Evolutionary conservation across 1,284 basidiomycete genomes (phyloP).

Genomic region (Moesziomyces globuligerus): DNA sequence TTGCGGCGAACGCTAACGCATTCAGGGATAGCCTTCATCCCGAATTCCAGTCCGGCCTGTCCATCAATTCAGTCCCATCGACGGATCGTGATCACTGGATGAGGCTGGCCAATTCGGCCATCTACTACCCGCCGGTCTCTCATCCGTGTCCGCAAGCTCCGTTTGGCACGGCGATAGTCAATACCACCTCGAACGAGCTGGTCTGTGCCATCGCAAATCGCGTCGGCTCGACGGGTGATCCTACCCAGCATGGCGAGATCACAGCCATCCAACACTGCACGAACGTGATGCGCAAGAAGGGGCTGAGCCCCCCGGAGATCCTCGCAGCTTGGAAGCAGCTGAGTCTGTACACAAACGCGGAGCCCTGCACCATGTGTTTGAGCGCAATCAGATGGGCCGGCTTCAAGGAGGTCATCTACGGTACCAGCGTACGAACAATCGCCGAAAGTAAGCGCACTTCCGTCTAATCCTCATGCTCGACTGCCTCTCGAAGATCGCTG

Average conservation of each 20-base stretch:
- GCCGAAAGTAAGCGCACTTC: slow-evolving; percentile 45
- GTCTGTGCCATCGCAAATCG: slow-evolving; percentile 53
- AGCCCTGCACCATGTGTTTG: slow-evolving; percentile 59
- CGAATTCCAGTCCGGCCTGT: slow-evolving; percentile 46
- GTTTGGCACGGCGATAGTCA: slow-evolving; percentile 44
- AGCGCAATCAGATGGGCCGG: slow-evolving; percentile 56
- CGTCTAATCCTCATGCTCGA: no score
- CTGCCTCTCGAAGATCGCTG: no score
- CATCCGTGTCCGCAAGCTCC: slow-evolving; percentile 43
- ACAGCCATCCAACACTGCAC: slow-evolving; percentile 49
- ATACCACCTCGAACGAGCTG: slow-evolving; percentile 56
- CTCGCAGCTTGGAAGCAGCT: slow-evolving; percentile 47
- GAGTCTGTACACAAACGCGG: slow-evolving; percentile 50
- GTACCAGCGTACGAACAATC: slow-evolving; percentile 51
- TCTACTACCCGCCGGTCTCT: slow-evolving; percentile 26
- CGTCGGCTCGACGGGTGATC: slow-evolving; percentile 55
- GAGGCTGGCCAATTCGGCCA: slow-evolving; percentile 35
- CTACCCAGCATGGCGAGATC: slow-evolving; percentile 55
- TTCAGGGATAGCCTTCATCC: slow-evolving; percentile 30
- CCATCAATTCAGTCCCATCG: slow-evolving; percentile 43
- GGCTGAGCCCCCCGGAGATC: slow-evolving; percentile 45
- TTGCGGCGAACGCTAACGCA: not conserved
- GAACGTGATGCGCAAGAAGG: slow-evolving; percentile 41
- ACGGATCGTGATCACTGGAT: slow-evolving; percentile 42
- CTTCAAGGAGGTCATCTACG: slow-evolving; percentile 57